Base-by-base conservation (phyloP, 2,329 filamentous ascomycete species). In the Periconia sp. region DNA sequence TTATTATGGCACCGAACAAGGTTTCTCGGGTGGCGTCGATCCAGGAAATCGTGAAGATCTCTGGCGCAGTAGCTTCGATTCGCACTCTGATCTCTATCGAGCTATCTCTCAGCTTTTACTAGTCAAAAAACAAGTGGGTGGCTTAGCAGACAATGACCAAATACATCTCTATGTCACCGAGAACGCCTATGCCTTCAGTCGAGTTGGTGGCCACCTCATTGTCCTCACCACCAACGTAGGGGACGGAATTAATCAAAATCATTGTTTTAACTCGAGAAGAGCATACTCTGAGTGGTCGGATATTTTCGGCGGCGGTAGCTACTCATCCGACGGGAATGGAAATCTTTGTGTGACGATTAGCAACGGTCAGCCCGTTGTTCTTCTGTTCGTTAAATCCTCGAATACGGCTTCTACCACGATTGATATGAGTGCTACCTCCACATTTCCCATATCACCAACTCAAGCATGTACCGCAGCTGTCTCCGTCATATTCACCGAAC, bases 181-280 rank as follows among this genome's bases (percentile, higher is more conserved):
- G 30, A 72, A 65, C 10, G 74, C 69, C 0, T 78, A 78, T 46
- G 75, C 73, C 3, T 78, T 73, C 66, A 72, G 71, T 43, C 71
- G 75, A 12, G 73, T 66, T 1, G 65, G 63, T 10, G 74, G 75
- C 6, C 67, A 72, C 31, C 63, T 78, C 12, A 61, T 78, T 33
- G 75, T 74, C 6, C 58, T 78, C 28, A 78, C 75, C 3, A 73
- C 69, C 32, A 78, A 78, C 41, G 59, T 67, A 11, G 75, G 76
- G 3, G 55, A 59, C 26, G 69, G 66, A 1, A 69, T 65, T 16
- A 71, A 62, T 24, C 62, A 57, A 4, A 61, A 70, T 22, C 59
- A 75, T 51, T 78, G 76, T 54, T 73, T 78, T 57, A 68, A 70
- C 46, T 68, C 70, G 1, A 62, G 68, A 31, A 66, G 59, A 19